Base-by-base conservation (phyloP, 2,329 filamentous ascomycete genomes). In the Neonectria coccinea region DNA sequence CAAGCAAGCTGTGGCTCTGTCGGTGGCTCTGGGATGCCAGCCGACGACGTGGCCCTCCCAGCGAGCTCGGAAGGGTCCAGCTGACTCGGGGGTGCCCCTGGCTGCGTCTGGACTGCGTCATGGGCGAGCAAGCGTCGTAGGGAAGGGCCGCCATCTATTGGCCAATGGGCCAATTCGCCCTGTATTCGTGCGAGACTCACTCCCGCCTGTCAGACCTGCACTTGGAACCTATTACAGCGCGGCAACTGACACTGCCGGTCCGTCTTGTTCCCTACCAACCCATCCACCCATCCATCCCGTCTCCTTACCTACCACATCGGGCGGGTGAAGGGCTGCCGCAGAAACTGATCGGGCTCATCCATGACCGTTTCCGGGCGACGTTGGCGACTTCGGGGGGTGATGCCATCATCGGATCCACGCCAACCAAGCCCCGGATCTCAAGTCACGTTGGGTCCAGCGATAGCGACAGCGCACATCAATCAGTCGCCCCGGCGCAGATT, bases 21-120 rank as follows among this genome's bases (percentile, higher is more conserved):
- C 56, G 59, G 56, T 66, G 62, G 58, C 52, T 53, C 39, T 50
- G 55, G 56, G 47, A 59, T 66, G 56, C 54, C 47, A 42, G 66
- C 68, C 70, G 70, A 73, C 71, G 71, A 73, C 71, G 71, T 73
- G 71, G 67, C 71, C 70, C 22, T 57, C 71, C 59, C 55, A 70
- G 48, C 54, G 65, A 64, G 52, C 52, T 59, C 53, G 41, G 39
- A 58, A 25, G 31, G 48, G 54, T 57, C 22, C 48, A 55, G 61
- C 42, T 47, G 56, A 45, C 56, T 27, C 11, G 31, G 45, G 44
- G 18, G 50, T 33, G 33, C 62, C 48, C 39, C 48, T 48, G 16
- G 45, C 61, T 56, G 56, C n/a, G 48, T 50, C 47, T 54, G 18
- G 41, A 16, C 51, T n/a, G 62, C 52, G 44, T 64, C 52, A 53